Base-by-base conservation (phyloP, 768 basidiomycete species). In the Pleurotus djamor region DNA sequence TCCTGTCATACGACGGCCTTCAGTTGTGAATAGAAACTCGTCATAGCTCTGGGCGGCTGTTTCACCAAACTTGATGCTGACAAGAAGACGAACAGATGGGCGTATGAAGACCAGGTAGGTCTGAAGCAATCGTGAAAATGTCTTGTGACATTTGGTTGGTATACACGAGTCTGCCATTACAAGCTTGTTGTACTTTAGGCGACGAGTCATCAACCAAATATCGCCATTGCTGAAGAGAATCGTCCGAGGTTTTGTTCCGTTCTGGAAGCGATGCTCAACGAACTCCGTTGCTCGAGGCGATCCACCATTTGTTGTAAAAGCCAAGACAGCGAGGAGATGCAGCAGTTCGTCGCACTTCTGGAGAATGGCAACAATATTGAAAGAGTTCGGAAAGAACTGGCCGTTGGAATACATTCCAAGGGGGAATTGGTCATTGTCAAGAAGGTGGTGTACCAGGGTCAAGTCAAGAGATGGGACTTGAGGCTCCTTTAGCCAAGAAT, bases 21-120 rank as follows among this genome's bases (percentile, higher is more conserved):
- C 7, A 28, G 51, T 32, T n/a, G 61, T 52, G 59, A 61, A 66
- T 12, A 66, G 54, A 38, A 61, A 66, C 44, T 66, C 63, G 9
- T 34, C 17, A 34, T 66, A 64, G 5, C 63, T 48, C 7, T 28
- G 17, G 32, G 35, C 37, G 5, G 52, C 43, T n/a, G 59, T 56
- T 14, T 45, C 4, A 28, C 63, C 63, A 43, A 33, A 32, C 5
- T 58, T 12, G 13, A 33, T 41, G 32, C 34, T 41, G 17, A 58
- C 59, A 28, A 65, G 47, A 0, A 64, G 37, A 14, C 32, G 36
- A 48, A 63, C 65, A 2, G 55, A 1, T n/a, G 65, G 65, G 6
- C 63, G 47, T 14, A 64, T 41, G 17, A 66, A 5, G 12, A 63
- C 16, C 10, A 66, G 52, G 32, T 61, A 65, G 9, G 33, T 21